phyloP scores from a whole-genome alignment of 805 yeast species.

The Monosporozyma yasuniensis region DNA sequence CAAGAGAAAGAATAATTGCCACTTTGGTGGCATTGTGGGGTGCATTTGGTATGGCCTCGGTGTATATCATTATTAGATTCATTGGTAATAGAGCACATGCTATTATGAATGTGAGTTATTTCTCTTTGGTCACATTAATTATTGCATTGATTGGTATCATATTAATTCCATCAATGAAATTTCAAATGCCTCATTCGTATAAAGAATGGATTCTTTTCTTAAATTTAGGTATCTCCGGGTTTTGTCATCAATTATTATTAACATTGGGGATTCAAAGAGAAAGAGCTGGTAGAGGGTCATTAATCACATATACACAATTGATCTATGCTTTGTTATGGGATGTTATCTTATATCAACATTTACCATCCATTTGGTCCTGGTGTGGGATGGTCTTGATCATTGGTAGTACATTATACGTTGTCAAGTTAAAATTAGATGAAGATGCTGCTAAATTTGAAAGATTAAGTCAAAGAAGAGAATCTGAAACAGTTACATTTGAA shows the following conservation, averaged over 20 bases:
- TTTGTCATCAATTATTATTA: constrained; percentile 66
- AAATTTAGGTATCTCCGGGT: constrained; percentile 67
- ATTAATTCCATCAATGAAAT: constrained; percentile 47
- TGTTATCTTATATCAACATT: constrained; percentile 55
- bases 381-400: constrained; percentile 63
- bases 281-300: constrained; percentile 62
- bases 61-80: constrained; percentile 60
- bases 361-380: constrained; percentile 61
- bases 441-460: background rate
- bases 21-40: constrained; percentile 56
- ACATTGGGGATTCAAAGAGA: constrained; percentile 82
- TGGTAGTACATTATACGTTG: constrained; percentile 51
- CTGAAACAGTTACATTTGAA: background rate
- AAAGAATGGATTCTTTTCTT: constrained; percentile 59
- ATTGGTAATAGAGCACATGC: constrained; percentile 79
- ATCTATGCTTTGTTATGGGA: constrained; percentile 78
- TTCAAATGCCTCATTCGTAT: constrained; percentile 50
- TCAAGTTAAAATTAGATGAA: constrained; percentile 15
- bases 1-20: constrained; percentile 50
- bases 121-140: constrained; percentile 51
- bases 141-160: constrained; percentile 46
- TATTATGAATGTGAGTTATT: constrained; percentile 65
- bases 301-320: constrained; percentile 69
- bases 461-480: background rate
- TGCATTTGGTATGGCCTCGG: constrained; percentile 58